Evolutionary conservation across 2,329 filamentous ascomycete species (phyloP), one percentile per base, ranked within the genome.

Genomic region (Pseudogymnoascus sp.): DNA sequence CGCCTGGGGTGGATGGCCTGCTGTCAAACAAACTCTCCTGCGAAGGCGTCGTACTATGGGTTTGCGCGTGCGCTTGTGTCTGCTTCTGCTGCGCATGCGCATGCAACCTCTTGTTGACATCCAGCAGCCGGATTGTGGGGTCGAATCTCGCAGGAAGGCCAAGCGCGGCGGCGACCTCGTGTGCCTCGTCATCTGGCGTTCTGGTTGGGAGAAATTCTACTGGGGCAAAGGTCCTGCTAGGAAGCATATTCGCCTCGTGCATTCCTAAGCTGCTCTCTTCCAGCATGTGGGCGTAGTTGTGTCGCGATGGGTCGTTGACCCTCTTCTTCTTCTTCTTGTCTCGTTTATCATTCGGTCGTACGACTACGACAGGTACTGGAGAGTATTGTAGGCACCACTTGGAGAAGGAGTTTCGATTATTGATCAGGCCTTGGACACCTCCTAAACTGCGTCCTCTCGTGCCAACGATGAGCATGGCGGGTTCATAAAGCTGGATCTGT

Each of bases 311-410:
- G 68, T 90, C 86, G 50, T 83, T 81, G 60, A 83, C 80, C 62
- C 88, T 82, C 74, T 90, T 90, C 68, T 80, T 80, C 73, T 89
- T 89, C 74, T 88, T 89, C 74, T 88, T 88, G 70, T 87, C 81
- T 14, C 87, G 82, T 75, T 89, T 89, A 16, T 83, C 82, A 7
- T 84, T 84, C 19, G 87, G 87, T 4, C 87, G 82, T 1, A 90
- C 88, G 42, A 91, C 88, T 59, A 90, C 88, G 13, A 90, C 87
- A 0, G 88, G 88, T 11, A 91, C 86, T 0, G 88, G 87, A 0
- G 86, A 89, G 71, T 89, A 86, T 70, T 90, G 88, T 16, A 90
- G 77, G 70, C 87, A 90, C 74, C 89, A 90, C 72, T 90, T 90
- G 8, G 86, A 89, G 21, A 90, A 86, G 2, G 85, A 88, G 50